Conservation (phyloP, 2,329 filamentous ascomycete species). For the Akanthomyces uredinophilus region DNA sequence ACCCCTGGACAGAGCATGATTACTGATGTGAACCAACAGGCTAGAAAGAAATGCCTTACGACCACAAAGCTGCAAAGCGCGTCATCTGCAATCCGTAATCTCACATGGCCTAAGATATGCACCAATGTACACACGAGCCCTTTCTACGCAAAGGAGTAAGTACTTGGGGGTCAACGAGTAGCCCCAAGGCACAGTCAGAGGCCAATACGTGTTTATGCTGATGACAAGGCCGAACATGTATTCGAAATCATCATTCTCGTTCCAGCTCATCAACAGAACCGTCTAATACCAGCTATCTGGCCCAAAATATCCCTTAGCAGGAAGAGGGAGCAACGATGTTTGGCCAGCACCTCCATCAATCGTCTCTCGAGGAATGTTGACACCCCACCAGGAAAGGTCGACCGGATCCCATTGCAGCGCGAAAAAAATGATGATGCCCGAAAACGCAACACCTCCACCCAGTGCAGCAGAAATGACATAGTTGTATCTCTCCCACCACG, state of each 20-base stretch:
- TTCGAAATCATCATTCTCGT: neutral
- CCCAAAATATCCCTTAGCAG: constrained; percentile 3
- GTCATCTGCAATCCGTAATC: no score
- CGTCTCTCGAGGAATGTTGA: constrained; percentile 18
- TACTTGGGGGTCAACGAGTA: no score
- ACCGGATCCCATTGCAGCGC: constrained; percentile 34
- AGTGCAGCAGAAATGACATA: constrained; percentile 38
- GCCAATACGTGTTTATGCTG: no score
- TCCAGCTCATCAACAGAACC: neutral
- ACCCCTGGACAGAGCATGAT: neutral
- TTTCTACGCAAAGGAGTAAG: no score
- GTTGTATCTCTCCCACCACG: constrained; percentile 43
- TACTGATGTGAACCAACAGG: neutral
- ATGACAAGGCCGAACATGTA: no score
- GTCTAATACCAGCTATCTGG: constrained; percentile 8
- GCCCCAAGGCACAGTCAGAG: no score
- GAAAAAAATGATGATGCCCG: constrained; percentile 38
- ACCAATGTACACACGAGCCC: no score
- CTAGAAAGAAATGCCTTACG: neutral
- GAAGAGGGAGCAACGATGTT: neutral
- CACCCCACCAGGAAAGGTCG: constrained; percentile 38
- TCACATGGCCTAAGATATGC: no score
- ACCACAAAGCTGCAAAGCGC: neutral
- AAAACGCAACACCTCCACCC: constrained; percentile 36
- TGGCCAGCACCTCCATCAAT: constrained; percentile 17